Conservation (phyloP, 2,329 filamentous ascomycete genomes). For the Ophiobolus disseminans region DNA sequence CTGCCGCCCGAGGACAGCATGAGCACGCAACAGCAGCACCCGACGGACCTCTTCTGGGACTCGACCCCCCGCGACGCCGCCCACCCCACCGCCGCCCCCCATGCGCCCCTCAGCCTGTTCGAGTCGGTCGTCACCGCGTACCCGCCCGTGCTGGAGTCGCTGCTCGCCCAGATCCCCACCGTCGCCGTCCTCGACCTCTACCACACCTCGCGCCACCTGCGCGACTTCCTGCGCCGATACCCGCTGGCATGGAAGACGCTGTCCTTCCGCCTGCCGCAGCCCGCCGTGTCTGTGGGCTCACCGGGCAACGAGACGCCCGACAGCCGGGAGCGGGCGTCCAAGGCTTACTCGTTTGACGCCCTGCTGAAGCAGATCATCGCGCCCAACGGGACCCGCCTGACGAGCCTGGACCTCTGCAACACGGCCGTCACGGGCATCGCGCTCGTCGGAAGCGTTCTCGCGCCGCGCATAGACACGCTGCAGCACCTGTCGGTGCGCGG, state of each 20-base stretch:
- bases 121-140: constrained; percentile 64
- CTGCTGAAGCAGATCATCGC: constrained; percentile 63
- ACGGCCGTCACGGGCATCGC: constrained; percentile 66
- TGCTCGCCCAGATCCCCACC: constrained; percentile 65
- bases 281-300: constrained; percentile 44
- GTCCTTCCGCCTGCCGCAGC: constrained; percentile 62
- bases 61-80: constrained; percentile 1
- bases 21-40: constrained; percentile 28
- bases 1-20: constrained; percentile 35
- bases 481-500: constrained; percentile 67
- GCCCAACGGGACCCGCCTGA: constrained; percentile 63
- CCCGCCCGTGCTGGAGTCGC: constrained; percentile 65
- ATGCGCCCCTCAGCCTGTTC: constrained; percentile 50
- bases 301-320: constrained; percentile 52
- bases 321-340: constrained; percentile 57
- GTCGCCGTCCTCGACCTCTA: constrained; percentile 64
- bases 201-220: constrained; percentile 64
- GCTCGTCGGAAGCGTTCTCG: constrained; percentile 62
- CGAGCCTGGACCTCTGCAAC: constrained; percentile 66
- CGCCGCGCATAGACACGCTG: constrained; percentile 61
- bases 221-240: constrained; percentile 62
- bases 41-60: constrained; percentile 13
- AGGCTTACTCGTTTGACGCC: constrained; percentile 65
- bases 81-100: neutral
- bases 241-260: constrained; percentile 67